Base-by-base conservation (phyloP, 108 stramenopile species). In the Schizochytrium sp. region DNA sequence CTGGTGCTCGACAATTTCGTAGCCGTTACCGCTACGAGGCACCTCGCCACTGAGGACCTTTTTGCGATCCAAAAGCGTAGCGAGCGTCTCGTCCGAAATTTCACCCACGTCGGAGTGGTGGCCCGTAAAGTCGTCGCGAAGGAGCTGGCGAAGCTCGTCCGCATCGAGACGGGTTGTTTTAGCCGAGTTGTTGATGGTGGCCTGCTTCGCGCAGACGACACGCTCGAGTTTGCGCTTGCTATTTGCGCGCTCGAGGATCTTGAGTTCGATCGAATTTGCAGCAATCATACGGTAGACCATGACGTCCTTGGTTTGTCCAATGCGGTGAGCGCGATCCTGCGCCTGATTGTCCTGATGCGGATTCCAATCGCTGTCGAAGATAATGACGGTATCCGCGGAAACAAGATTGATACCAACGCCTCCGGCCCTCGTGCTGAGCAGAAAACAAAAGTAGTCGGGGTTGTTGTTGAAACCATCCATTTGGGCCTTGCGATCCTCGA, bases 291-390 rank as follows among this genome's bases (percentile, higher is more conserved):
- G 96, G 89, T 97, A 97, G 14, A 99, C 97, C 72, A 96, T 92
- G 12, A 98, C 97, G 21, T 92, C 91, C 60, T 91, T 55, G 83
- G 93, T 89, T 89, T 99, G 99, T 5, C 99, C 99, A 72, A 98
- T 98, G 43, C 99, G 96, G 93, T 99, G 98, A 34, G 97, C 97
- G 58, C 99, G 93, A 91, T 98, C 99, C 89, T 97, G 97, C 5
- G 98, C 98, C 92, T 99, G 98, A 57, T 96, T 89, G 90, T 99
- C 98, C 96, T 96, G 97, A 93, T 97, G 96, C 43, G 99, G 99
- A 90, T 99, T 99, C 99, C 99, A 99, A 91, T 99, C 99, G 72
- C 95, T 95, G 89, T 98, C 99, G 92, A 97, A 98, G 87, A 99
- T 96, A 88, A 99, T 96, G 29, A 97, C 97, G 8, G 97, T 98